These are phyloP conservation scores for Curvularia sp. DNA, from an alignment of 2,329 filamentous ascomycete species.

Conservation along the genomic window DNA sequence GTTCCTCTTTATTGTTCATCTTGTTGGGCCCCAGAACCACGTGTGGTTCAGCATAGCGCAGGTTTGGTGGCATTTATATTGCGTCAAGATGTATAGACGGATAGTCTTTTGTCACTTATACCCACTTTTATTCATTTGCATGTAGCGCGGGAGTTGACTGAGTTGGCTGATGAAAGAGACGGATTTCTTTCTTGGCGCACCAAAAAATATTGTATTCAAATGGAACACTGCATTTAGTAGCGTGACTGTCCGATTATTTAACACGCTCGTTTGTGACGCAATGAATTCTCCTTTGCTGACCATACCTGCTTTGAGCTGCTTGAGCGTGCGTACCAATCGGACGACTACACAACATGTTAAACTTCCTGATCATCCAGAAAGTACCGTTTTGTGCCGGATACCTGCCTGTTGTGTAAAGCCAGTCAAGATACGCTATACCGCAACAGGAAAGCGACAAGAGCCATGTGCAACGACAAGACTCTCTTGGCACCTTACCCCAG, in stretches of 20 bases:
- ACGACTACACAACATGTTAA: no score
- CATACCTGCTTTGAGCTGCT: no score
- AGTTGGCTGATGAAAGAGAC: neutral
- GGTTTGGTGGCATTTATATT: slow-evolving; percentile 24
- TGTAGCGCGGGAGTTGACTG: slow-evolving; percentile 6
- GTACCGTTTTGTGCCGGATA: neutral
- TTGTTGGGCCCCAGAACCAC: slow-evolving; percentile 16
- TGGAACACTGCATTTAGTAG: no score
- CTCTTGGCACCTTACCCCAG: neutral
- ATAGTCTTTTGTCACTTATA: slow-evolving; percentile 23
- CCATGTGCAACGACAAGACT: neutral
- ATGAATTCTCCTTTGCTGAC: no score
- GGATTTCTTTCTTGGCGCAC: neutral
- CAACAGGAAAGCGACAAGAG: neutral
- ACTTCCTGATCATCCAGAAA: no score
- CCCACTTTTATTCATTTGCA: slow-evolving; percentile 20
- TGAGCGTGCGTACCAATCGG: no score
- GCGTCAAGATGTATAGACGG: slow-evolving; percentile 20
- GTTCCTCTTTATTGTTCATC: slow-evolving; percentile 16
- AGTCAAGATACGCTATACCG: neutral
- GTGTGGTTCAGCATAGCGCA: slow-evolving; percentile 20
- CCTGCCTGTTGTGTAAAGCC: neutral
- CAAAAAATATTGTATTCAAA: neutral
- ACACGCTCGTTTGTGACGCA: no score
- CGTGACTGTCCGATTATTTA: no score